Evolutionary conservation across 192 early-diverging fungal species (phyloP), one percentile per base, ranked within the genome.

Genomic region (Entomortierella chlamydospora): DNA sequence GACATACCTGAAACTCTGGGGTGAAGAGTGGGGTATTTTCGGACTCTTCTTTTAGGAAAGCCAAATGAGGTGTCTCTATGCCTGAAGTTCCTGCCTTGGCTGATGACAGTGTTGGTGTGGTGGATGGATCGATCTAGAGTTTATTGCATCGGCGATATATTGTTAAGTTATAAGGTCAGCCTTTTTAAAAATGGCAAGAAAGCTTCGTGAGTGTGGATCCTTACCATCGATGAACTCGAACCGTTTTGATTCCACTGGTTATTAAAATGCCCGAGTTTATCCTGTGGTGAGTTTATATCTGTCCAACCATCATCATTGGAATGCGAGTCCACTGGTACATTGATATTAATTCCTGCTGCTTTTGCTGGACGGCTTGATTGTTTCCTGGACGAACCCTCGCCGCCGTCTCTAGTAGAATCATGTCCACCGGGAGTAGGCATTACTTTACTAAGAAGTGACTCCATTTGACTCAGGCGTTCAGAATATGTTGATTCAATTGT

Each of bases 371-470:
- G 43, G 61, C 11, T 64, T 73, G 39, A 25, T 57, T 18, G 39
- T 7, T 43, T 5, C 6, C 42, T 39, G 6, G 67, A 41, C n/a
- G 41, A 54, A 33, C 51, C 67, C n/a, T 55, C 58, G 12, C 55
- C 49, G 17, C 39, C 31, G 22, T 45, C 50, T 23, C 25, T 52
- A 22, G 8, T 20, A 7, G 52, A 10, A 51, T 64, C 54, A 4
- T 60, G 49, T 65, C 15, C 33, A 23, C 50, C 56, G n/a, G 52
- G 61, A 17, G 73, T 67, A 23, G 76, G 76, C 68, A 79, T 79
- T 50, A 79, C 76, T 31, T 79, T 79, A 63, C 76, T 79, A 23
- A 79, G 68, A 1, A 79, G 55, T 13, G 67, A 65, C n/a, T 79
- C 76, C 76, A 79, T 79, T 26, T 69, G 68, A 34, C 67, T 69